phyloP scores from a whole-genome alignment of 1,284 basidiomycete genomes.

The Heliocybe sulcata region DNA sequence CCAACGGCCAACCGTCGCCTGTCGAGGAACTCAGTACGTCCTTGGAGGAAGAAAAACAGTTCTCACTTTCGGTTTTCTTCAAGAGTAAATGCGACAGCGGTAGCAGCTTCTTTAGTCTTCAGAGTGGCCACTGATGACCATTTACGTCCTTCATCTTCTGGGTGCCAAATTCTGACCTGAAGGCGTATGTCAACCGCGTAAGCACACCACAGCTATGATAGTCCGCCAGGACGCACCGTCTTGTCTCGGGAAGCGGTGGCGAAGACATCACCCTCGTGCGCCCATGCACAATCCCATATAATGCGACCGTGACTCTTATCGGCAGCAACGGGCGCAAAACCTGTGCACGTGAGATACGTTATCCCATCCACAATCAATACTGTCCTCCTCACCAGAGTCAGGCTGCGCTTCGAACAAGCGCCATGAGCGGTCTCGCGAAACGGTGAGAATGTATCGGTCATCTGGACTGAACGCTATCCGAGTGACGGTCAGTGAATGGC shows the following conservation, averaged over 20 bases:
- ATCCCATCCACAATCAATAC: no score
- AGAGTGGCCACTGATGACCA: constrained; percentile 52
- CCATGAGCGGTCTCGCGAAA: constrained; percentile 93
- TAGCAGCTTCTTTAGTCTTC: constrained; percentile 58
- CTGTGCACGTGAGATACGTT: no score
- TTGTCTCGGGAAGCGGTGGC: constrained; percentile 95
- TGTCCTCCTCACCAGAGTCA: constrained; percentile 26
- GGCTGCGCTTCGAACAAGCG: constrained; percentile 55
- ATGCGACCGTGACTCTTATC: constrained; percentile 90
- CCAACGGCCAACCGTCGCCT: constrained; percentile 65
- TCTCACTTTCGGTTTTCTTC: constrained; percentile 31
- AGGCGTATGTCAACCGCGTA: neutral
- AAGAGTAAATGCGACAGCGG: constrained; percentile 60
- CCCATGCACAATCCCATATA: constrained; percentile 94
- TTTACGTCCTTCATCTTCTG: constrained; percentile 22
- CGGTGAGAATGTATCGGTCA: constrained; percentile 73
- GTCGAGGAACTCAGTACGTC: constrained; percentile 3
- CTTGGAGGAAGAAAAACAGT: neutral
- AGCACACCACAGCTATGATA: neutral
- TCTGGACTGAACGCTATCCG: constrained; percentile 85
- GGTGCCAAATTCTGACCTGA: constrained; percentile 71
- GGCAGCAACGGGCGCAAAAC: constrained; percentile 53
- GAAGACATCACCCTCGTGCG: constrained; percentile 66
- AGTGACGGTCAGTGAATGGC: constrained; percentile 89
- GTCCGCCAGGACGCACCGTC: constrained; percentile 49